Conservation (phyloP, 1,284 basidiomycete genomes). For the Ceratobasidium sp. region DNA sequence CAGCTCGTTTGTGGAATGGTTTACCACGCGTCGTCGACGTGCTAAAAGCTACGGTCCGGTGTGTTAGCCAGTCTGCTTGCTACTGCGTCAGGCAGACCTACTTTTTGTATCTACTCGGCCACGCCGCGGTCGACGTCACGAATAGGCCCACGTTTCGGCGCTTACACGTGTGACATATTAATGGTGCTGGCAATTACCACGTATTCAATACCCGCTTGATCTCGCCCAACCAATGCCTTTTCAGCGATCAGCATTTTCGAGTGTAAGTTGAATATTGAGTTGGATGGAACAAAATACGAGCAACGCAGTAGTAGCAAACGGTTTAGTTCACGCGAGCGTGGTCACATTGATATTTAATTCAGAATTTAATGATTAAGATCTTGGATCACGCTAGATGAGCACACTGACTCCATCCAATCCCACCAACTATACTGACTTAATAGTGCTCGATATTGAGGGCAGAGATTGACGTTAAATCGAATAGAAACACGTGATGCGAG, state of each 20-base stretch:
- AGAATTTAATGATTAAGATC: not conserved
- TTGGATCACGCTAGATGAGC: too few relatives aligned
- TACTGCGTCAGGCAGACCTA: not conserved
- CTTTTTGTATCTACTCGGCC: constrained; percentile 4
- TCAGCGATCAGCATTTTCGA: not conserved
- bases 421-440: too few relatives aligned
- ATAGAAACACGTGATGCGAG: too few relatives aligned
- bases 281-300: not conserved
- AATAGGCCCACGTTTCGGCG: constrained; percentile 32
- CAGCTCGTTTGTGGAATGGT: constrained; percentile 9
- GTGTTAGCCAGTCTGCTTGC: not conserved
- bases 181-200: constrained; percentile 34
- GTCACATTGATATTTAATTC: not conserved
- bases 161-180: constrained; percentile 18
- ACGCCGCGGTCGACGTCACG: constrained; percentile 37
- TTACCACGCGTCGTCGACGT: constrained; percentile 8
- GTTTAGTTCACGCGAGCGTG: not conserved
- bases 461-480: too few relatives aligned
- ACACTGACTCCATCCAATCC: too few relatives aligned
- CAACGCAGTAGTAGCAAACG: not conserved
- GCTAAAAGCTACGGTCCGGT: not conserved
- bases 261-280: not conserved
- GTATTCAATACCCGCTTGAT: not conserved
- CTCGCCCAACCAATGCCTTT: not conserved
- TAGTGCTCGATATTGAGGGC: too few relatives aligned